Conservation (phyloP, 495 filamentous ascomycete species). For the Articulospora tetracladia region DNA sequence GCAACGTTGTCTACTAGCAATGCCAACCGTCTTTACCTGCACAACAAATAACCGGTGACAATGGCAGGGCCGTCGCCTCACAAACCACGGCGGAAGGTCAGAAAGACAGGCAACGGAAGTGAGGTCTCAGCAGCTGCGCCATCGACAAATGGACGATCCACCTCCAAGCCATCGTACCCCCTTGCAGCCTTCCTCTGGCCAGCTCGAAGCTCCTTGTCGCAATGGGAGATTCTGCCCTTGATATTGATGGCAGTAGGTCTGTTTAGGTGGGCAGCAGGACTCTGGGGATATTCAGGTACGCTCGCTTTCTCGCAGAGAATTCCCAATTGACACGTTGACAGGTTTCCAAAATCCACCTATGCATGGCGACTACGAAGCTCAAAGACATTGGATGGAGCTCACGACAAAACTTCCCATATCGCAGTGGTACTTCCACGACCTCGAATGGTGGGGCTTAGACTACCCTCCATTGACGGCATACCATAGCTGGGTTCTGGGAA, state of each 20-base stretch:
- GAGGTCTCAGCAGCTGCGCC: conserved; percentile 17
- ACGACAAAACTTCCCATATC: conserved; percentile 83
- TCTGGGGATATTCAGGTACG: conserved; percentile 92
- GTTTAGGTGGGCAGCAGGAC: conserved; percentile 85
- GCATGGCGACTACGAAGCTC: conserved; percentile 96
- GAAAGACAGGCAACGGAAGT: conserved; percentile 23
- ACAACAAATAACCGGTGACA: conserved; percentile 14
- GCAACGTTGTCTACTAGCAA: not conserved
- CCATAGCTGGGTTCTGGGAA: conserved; percentile 91
- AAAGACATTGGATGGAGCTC: conserved; percentile 98
- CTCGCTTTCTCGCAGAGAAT: not conserved
- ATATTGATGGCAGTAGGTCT: conserved; percentile 88
- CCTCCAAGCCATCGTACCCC: conserved; percentile 62
- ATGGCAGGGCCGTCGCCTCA: conserved; percentile 27
- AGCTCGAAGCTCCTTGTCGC: conserved; percentile 72
- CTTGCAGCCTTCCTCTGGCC: conserved; percentile 91
- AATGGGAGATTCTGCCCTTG: conserved; percentile 89
- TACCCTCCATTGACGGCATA: conserved; percentile 97
- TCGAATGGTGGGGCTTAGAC: conserved; percentile 96
- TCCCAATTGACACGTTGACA: conserved; percentile 25
- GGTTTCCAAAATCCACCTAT: conserved; percentile 81
- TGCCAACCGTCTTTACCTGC: not conserved
- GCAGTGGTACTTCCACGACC: conserved; percentile 96
- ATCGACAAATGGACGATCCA: conserved; percentile 8
- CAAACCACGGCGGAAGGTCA: conserved; percentile 26